Base-by-base conservation (phyloP, 257 asterid species). In the Ophiorrhiza pumila region DNA sequence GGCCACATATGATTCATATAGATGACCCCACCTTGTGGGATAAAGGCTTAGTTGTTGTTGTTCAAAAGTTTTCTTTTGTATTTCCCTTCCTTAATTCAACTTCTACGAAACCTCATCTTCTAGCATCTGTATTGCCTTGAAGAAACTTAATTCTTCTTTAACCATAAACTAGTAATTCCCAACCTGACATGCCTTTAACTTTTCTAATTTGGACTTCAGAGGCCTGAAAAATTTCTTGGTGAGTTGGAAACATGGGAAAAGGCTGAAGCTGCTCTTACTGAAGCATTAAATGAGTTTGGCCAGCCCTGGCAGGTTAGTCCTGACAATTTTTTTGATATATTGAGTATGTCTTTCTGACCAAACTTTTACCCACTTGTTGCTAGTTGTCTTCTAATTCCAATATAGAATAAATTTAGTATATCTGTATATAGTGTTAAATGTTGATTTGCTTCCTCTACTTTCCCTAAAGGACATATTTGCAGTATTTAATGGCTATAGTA, bases 221-320 rank as follows among this genome's bases (percentile, higher is more conserved):
- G 97, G 82, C 99, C 99, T 31, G 99, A 92, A 83, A 90, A 89
- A 69, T 95, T 77, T 85, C 88, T 95, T 77, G 99, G 99, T 71
- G 96, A 89, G 53, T 10, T 83, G 57, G 91, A 78, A 73, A 74
- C 92, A 66, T 95, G 99, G 99, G 89, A 86, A 11, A 87, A 75
- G 79, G 98, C 99, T 58, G 98, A 95, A 90, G 90, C 89, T 71
- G 91, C 96, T 78, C 98, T 95, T 77, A 41, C 87, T 23, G 95
- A 89, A 79, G 99, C 99, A 74, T 81, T 95, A 41, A 82, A 92
- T 57, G 99, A 95, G 86, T 90, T 82, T 79, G 99, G 97, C 70
- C 87, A 84, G 75, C 91, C 94, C n/a, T 92, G 99, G 99, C 89
- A 92, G 97, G 98, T 95, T 65, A 74, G 88, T 80, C 41, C 47